Percentiles rank a stretch among this genome's conserved stretches.
These are phyloP conservation scores for Talaromyces pinophilus DNA, from an alignment of 2,329 filamentous ascomycete genomes.

Conservation along the genomic window DNA sequence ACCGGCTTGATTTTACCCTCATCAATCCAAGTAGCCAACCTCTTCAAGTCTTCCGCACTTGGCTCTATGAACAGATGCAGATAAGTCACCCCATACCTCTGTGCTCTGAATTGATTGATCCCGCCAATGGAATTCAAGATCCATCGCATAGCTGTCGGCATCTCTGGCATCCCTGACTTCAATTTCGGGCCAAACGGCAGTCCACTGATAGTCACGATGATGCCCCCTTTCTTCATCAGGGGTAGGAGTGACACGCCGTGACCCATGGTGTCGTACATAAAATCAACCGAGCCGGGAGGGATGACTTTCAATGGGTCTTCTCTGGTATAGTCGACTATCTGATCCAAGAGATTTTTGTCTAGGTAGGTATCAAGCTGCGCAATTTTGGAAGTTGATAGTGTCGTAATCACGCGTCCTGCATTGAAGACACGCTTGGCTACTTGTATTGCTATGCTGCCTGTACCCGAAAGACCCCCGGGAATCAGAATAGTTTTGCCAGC, in stretches of 20 bases:
- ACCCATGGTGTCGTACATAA: not conserved
- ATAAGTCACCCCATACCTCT: not conserved
- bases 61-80: not conserved
- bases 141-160: not conserved
- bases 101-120: not conserved
- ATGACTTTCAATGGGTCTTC: not conserved
- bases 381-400: not conserved
- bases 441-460: not conserved
- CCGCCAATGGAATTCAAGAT: not conserved
- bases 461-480: not conserved
- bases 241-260: not conserved
- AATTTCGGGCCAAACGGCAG: not conserved
- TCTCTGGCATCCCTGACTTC: not conserved
- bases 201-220: not conserved
- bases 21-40: not conserved
- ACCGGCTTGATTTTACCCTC: not conserved
- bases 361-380: not conserved
- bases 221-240: not conserved
- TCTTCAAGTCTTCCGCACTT: not conserved
- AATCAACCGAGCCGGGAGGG: not conserved
- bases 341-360: not conserved
- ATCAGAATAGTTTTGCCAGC: not conserved
- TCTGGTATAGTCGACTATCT: not conserved
- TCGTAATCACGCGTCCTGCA: not conserved
- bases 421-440: not conserved